Evolutionary conservation across 148 eudicot species (phyloP).

Genomic region (Salicornia ramosissima): DNA sequence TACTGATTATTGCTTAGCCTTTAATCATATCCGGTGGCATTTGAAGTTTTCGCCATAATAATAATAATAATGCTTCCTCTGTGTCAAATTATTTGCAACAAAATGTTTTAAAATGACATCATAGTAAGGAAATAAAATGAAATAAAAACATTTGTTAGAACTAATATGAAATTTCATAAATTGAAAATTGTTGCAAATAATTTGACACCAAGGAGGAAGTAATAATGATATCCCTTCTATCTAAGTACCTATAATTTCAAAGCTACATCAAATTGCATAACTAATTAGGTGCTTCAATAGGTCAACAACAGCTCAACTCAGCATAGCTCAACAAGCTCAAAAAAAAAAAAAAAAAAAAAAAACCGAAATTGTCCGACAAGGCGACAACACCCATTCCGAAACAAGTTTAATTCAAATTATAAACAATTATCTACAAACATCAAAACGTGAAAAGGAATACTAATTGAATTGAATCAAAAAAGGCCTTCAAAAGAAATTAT

Average conservation of each 20-base stretch:
- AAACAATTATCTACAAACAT: not conserved
- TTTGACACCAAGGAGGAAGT: too few species aligned
- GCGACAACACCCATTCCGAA: not conserved
- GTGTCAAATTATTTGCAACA: too few species aligned
- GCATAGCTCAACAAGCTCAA: constrained; percentile 7
- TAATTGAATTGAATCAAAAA: not conserved
- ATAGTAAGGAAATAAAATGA: too few species aligned
- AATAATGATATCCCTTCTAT: too few species aligned
- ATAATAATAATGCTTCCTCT: too few species aligned
- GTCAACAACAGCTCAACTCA: not conserved
- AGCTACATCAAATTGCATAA: not conserved
- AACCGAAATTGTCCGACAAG: not conserved
- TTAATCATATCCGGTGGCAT: too few species aligned
- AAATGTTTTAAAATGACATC: too few species aligned
- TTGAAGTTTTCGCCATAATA: too few species aligned
- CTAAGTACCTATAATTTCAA: not conserved
- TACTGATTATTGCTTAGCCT: too few species aligned
- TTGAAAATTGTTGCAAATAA: too few species aligned
- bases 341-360: not conserved
- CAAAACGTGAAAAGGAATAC: not conserved
- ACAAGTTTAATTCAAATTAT: constrained; percentile 1
- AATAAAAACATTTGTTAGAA: too few species aligned
- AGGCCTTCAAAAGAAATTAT: constrained; percentile 1
- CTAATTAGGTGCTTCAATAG: not conserved
- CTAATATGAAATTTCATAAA: too few species aligned